Conservation (phyloP, 1,284 basidiomycete genomes). For the Flammula alnicola region DNA sequence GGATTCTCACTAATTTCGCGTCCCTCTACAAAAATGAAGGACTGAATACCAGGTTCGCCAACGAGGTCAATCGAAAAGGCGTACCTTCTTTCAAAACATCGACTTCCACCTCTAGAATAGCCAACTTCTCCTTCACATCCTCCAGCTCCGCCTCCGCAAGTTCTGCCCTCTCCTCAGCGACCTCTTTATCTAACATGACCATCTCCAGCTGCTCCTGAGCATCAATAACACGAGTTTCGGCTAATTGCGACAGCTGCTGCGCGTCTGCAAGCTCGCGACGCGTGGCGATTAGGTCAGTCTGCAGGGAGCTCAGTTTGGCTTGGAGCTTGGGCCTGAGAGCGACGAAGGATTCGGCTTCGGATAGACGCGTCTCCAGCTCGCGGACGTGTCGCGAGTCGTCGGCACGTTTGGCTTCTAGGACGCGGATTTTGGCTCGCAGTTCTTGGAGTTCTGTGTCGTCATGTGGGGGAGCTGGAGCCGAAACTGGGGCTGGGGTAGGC, state of each 20-base stretch:
- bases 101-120: constrained; percentile 86
- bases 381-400: constrained; percentile 87
- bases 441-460: constrained; percentile 78
- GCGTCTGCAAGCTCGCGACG: constrained; percentile 72
- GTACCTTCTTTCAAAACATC: constrained; percentile 63
- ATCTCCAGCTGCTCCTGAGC: constrained; percentile 92
- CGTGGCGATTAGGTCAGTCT: constrained; percentile 75
- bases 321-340: constrained; percentile 87
- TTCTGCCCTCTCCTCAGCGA: constrained; percentile 94
- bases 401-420: constrained; percentile 84
- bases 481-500: constrained; percentile 21
- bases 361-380: constrained; percentile 83
- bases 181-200: constrained; percentile 94
- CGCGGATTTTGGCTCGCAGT: constrained; percentile 80
- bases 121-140: constrained; percentile 76
- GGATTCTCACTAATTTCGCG: constrained; percentile 38
- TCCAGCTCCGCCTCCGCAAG: constrained; percentile 78
- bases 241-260: constrained; percentile 55
- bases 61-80: neutral
- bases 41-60: neutral
- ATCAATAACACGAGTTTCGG: constrained; percentile 52
- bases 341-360: constrained; percentile 87
- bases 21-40: constrained; percentile 22
- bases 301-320: constrained; percentile 82
- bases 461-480: constrained; percentile 27